These are phyloP conservation scores for Ophiostoma quercus DNA, from an alignment of 2,329 filamentous ascomycete species.

Conservation along the genomic window DNA sequence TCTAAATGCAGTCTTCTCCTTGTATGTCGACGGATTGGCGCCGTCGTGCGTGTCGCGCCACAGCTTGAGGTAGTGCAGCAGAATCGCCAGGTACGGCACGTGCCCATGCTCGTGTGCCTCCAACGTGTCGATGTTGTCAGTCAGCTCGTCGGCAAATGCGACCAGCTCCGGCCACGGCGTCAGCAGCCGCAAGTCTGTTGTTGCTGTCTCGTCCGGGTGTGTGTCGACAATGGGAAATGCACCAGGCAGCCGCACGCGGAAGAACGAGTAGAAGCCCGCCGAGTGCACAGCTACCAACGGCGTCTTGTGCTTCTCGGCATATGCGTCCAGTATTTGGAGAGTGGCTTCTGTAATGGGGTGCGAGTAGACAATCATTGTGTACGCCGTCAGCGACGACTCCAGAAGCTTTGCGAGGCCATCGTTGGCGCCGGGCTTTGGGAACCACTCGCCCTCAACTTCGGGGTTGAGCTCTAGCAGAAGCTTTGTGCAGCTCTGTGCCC, in stretches of 20 bases:
- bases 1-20: constrained; percentile 81
- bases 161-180: constrained; percentile 79
- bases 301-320: constrained; percentile 53
- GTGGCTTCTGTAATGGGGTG: constrained; percentile 45
- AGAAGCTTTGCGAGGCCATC: constrained; percentile 35
- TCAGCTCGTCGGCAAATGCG: constrained; percentile 61
- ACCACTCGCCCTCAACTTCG: constrained; percentile 76
- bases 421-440: constrained; percentile 38
- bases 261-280: constrained; percentile 86
- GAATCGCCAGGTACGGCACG: constrained; percentile 76
- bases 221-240: constrained; percentile 92
- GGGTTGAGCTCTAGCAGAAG: constrained; percentile 85
- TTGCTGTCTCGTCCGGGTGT: constrained; percentile 82
- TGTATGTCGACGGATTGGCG: constrained; percentile 64
- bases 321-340: constrained; percentile 43
- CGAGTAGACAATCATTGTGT: constrained; percentile 53
- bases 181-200: constrained; percentile 76
- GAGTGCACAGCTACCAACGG: constrained; percentile 80
- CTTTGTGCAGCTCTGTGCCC: constrained; percentile 71
- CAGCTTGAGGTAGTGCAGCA: constrained; percentile 73
- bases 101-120: constrained; percentile 83
- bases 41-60: constrained; percentile 73
- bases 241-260: constrained; percentile 71
- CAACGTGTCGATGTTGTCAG: constrained; percentile 62
- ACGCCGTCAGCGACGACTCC: constrained; percentile 37